phyloP scores from a whole-genome alignment of 1,284 basidiomycete genomes.

The Leccinum huronense region DNA sequence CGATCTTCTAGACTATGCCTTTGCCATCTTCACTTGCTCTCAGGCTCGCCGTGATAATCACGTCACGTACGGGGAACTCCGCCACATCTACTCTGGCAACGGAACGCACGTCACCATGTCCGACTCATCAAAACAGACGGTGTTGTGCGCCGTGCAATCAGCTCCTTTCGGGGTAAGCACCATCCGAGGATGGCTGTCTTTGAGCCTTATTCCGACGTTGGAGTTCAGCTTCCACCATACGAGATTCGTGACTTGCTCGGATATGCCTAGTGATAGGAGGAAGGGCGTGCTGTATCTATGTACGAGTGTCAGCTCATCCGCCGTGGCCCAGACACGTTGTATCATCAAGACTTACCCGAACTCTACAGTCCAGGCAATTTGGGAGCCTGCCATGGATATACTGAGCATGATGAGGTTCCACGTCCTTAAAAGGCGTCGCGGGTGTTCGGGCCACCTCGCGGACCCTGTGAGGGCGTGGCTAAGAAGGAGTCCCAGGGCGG shows the following conservation, averaged over 20 bases:
- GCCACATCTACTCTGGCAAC: conserved; percentile 13
- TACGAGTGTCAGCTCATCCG: conserved; percentile 23
- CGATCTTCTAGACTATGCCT: conserved; percentile 1
- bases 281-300: conserved; percentile 92
- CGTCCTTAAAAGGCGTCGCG: conserved; percentile 50
- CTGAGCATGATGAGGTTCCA: conserved; percentile 75
- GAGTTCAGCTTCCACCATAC: conserved; percentile 61
- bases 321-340: conserved; percentile 7
- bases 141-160: conserved; percentile 1
- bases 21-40: conserved; percentile 12
- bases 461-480: no score
- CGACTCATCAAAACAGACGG: background rate
- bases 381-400: conserved; percentile 87
- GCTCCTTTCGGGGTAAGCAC: background rate
- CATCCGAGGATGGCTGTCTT: no score
- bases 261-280: conserved; percentile 83
- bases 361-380: conserved; percentile 91
- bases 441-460: conserved; percentile 18
- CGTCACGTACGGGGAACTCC: conserved; percentile 18
- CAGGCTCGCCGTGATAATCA: conserved; percentile 18
- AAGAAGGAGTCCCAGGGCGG: no score
- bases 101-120: conserved; percentile 4
- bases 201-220: no score
- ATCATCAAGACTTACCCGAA: conserved; percentile 60
- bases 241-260: conserved; percentile 87